Conservation (phyloP, 1,284 basidiomycete genomes). For the Pseudozyma flocculosa region DNA sequence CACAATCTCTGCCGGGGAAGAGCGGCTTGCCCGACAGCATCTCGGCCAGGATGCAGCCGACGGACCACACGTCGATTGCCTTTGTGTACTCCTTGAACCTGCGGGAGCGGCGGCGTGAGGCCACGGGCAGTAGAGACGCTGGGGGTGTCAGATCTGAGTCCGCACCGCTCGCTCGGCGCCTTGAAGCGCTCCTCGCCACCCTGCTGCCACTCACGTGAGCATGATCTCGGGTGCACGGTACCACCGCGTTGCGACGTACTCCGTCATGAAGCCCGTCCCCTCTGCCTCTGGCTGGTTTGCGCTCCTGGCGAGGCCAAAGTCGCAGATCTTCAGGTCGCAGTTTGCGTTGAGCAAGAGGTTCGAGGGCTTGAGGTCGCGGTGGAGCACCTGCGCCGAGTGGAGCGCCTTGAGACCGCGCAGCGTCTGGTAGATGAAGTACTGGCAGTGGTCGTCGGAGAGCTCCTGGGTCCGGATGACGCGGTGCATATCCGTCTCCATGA, state of each 20-base stretch:
- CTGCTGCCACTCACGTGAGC: conserved; percentile 28
- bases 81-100: conserved; percentile 58
- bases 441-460: conserved; percentile 75
- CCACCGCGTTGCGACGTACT: conserved; percentile 58
- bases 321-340: conserved; percentile 57
- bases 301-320: conserved; percentile 56
- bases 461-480: conserved; percentile 58
- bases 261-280: conserved; percentile 57
- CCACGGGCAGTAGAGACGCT: too few species aligned
- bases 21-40: conserved; percentile 87
- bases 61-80: conserved; percentile 70
- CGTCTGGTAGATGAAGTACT: conserved; percentile 88
- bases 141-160: too few species aligned
- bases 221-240: conserved; percentile 57
- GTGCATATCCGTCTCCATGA: conserved; percentile 58
- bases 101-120: too few species aligned
- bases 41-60: conserved; percentile 92
- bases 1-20: conserved; percentile 70
- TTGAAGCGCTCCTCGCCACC: too few species aligned
- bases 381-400: conserved; percentile 55
- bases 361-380: conserved; percentile 55
- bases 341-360: conserved; percentile 56
- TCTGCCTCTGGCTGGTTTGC: conserved; percentile 56
- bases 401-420: conserved; percentile 57
- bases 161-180: too few species aligned